phyloP scores from a whole-genome alignment of 768 basidiomycete genomes.

The Candolleomyces aberdarensis region DNA sequence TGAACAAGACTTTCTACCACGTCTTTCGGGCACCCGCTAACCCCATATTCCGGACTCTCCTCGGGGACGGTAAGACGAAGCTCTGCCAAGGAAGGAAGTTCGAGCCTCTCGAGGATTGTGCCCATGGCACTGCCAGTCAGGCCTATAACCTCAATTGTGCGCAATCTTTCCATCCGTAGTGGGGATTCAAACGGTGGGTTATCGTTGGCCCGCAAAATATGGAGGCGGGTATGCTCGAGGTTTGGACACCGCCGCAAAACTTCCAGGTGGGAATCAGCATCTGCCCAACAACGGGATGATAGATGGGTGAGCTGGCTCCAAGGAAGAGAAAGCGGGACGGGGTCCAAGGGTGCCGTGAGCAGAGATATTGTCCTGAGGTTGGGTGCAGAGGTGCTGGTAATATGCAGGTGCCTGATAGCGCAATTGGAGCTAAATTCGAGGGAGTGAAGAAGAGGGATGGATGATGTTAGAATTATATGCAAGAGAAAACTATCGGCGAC shows the following conservation, averaged over 20 bases:
- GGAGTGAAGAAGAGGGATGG: constrained; percentile 17
- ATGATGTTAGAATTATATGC: constrained; percentile 11
- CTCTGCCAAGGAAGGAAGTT: constrained; percentile 17
- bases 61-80: constrained; percentile 19
- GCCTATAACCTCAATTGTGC: constrained; percentile 17
- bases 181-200: background rate
- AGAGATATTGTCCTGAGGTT: constrained; percentile 15
- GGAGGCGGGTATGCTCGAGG: constrained; percentile 20
- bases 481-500: constrained; percentile 14
- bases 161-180: constrained; percentile 13
- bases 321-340: constrained; percentile 13
- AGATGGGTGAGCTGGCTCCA: constrained; percentile 19
- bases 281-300: constrained; percentile 20
- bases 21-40: constrained; percentile 17
- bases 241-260: constrained; percentile 21
- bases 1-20: no score
- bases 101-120: constrained; percentile 17
- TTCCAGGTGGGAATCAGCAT: constrained; percentile 21
- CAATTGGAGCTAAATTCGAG: constrained; percentile 19
- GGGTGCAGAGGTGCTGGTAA: constrained; percentile 13
- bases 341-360: constrained; percentile 17
- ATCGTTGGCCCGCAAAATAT: constrained; percentile 15
- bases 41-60: constrained; percentile 18
- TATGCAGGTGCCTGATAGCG: constrained; percentile 12
- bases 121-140: constrained; percentile 17